Percentiles rank a stretch among this genome's conserved stretches.
These are phyloP conservation scores for Xylaria sp. DNA, from an alignment of 495 filamentous ascomycete species.

Conservation along the genomic window DNA sequence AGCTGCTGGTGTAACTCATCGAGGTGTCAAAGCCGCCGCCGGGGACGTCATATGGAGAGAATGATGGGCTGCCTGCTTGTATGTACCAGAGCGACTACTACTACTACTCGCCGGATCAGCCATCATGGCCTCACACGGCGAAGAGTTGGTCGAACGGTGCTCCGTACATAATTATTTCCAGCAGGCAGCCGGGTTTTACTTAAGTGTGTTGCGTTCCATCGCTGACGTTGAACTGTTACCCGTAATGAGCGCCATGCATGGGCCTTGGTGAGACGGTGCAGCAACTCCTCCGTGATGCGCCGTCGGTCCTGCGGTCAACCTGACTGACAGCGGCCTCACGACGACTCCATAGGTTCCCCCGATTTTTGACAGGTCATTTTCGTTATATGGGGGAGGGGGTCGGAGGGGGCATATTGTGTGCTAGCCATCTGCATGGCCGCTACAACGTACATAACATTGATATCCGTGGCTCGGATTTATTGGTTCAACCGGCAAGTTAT, in stretches of 20 bases:
- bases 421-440: constrained; percentile 19
- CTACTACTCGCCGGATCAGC: neutral
- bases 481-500: constrained; percentile 36
- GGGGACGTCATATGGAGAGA: neutral
- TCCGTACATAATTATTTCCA: neutral
- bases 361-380: constrained; percentile 20
- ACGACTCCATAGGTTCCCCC: constrained; percentile 17
- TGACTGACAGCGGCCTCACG: constrained; percentile 13
- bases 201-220: constrained; percentile 22
- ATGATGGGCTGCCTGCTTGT: neutral
- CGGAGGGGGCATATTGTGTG: constrained; percentile 10
- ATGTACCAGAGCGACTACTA: neutral
- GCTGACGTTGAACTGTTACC: constrained; percentile 24
- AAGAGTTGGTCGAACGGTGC: constrained; percentile 3
- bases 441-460: constrained; percentile 31
- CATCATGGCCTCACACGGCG: neutral
- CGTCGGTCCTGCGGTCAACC: constrained; percentile 22
- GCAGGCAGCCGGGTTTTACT: constrained; percentile 18
- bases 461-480: constrained; percentile 44
- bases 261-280: constrained; percentile 26
- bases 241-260: constrained; percentile 18
- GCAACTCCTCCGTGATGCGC: constrained; percentile 24
- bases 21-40: neutral
- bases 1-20: constrained; percentile 6
- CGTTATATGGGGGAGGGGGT: constrained; percentile 10